Percentiles rank a stretch among this genome's conserved stretches.
Conservation (phyloP, 345 rosid genomes). For the Turritis glabra region DNA sequence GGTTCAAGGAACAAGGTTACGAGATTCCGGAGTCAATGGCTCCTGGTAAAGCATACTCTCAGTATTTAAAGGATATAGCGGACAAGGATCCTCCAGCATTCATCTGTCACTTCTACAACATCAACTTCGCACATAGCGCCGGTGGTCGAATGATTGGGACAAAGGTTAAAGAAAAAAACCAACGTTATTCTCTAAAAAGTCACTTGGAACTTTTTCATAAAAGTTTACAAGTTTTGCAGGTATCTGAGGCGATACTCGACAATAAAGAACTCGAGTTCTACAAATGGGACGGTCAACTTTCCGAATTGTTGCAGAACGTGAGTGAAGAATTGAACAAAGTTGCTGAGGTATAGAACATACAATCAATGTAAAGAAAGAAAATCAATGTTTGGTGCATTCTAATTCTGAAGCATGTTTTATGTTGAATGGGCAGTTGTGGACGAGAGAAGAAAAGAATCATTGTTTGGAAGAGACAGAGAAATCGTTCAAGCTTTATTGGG, state of each 20-base stretch:
- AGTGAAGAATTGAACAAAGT: conserved; percentile 64
- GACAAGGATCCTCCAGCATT: conserved; percentile 82
- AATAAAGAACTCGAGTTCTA: conserved; percentile 69
- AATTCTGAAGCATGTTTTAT: neutral
- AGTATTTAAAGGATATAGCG: conserved; percentile 26
- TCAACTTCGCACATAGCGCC: conserved; percentile 49
- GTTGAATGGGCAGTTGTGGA: conserved; percentile 49
- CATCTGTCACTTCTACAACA: conserved; percentile 87
- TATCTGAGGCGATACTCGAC: conserved; percentile 60
- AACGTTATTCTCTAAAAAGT: neutral
- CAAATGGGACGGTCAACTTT: conserved; percentile 78
- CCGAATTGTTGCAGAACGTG: conserved; percentile 61
- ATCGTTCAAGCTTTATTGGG: conserved; percentile 74
- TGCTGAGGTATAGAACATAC: conserved; percentile 45
- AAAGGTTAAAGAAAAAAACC: neutral
- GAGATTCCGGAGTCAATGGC: conserved; percentile 46
- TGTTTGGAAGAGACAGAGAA: conserved; percentile 89
- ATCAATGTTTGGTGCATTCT: neutral
- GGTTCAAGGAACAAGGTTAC: conserved; percentile 3
- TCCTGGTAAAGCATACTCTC: conserved; percentile 60
- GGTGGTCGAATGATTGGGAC: neutral
- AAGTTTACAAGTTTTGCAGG: conserved; percentile 35
- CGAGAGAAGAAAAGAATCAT: conserved; percentile 75
- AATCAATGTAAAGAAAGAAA: neutral
- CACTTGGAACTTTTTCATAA: neutral